Conservation (phyloP, 2,329 filamentous ascomycete species). For the Xylaria polymorpha region DNA sequence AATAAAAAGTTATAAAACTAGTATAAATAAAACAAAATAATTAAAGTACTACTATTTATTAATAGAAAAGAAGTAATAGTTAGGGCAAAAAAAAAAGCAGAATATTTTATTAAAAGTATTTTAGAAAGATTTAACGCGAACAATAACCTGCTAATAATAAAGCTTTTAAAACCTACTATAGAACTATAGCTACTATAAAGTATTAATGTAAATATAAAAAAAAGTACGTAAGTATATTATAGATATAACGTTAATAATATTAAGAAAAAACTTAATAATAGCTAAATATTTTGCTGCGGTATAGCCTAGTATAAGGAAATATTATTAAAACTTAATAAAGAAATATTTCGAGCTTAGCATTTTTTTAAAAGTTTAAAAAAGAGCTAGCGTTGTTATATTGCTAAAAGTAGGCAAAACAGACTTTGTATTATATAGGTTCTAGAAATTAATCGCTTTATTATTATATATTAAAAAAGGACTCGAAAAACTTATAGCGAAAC, state of each 20-base stretch:
- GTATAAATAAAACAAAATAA: slow-evolving; percentile 18
- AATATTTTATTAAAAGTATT: slow-evolving; percentile 28
- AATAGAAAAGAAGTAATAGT: slow-evolving; percentile 22
- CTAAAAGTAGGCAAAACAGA: slow-evolving; percentile 16
- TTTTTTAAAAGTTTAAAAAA: slow-evolving; percentile 21
- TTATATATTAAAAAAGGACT: slow-evolving; percentile 22
- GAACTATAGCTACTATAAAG: slow-evolving; percentile 14
- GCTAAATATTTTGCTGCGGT: slow-evolving; percentile 10
- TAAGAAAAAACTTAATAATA: slow-evolving; percentile 15
- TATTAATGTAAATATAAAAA: slow-evolving; percentile 21
- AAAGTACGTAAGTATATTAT: slow-evolving; percentile 15
- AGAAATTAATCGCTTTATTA: slow-evolving; percentile 20
- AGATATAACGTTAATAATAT: slow-evolving; percentile 18
- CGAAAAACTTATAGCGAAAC: slow-evolving; percentile 11
- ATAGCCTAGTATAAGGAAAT: slow-evolving; percentile 20
- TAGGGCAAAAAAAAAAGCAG: slow-evolving; percentile 9
- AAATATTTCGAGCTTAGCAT: slow-evolving; percentile 16
- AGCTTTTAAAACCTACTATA: slow-evolving; percentile 8
- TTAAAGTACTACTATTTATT: slow-evolving; percentile 16
- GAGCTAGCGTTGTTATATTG: slow-evolving; percentile 8
- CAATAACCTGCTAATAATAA: slow-evolving; percentile 18
- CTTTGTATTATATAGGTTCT: slow-evolving; percentile 25
- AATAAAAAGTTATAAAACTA: slow-evolving; percentile 16
- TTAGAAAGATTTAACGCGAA: slow-evolving; percentile 14
- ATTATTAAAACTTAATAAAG: slow-evolving; percentile 8